Base-by-base conservation (phyloP, 768 basidiomycete genomes). In the Mycena galopus region DNA sequence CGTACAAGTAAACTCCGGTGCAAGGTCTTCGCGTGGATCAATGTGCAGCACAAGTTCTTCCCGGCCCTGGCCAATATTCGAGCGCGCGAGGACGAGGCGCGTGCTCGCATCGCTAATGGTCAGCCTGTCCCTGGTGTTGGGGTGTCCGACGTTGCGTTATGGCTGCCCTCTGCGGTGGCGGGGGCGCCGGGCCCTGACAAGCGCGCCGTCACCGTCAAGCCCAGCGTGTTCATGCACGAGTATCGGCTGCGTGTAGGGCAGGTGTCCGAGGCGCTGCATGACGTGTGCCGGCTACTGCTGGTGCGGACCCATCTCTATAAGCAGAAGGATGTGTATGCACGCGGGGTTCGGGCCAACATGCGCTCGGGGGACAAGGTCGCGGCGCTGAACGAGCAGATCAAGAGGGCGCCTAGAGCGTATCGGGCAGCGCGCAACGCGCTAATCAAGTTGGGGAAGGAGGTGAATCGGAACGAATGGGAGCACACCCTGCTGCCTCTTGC, bases 251-350 rank as follows among this genome's bases (percentile, higher is more conserved):
- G 75, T 4, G 50, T 56, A 32, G 75, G 53, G 12, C 69, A 78
- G 35, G 75, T 68, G 0, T 19, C 65, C n/a, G 73, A 73, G 23
- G 53, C 68, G 3, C 63, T 79, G 10, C 62, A 72, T 14, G 73
- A 77, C 10, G 39, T 79, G 14, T 58, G 74, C 5, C 37, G 61
- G 11, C 69, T 75, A 21, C 59, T 79, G 30, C 67, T 70, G 19
- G 64, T 73, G 33, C 57, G 30, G 2, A 66, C 74, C 0, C 74
- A 77, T 44, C 30, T 73, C 11, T 77, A 71, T 23, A 67, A 72
- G 35, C 39, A 37, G 29, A 75, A 77, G 58, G 63, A 67, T 21
- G 50, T 6, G 23, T 29, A 59, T 6, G 21, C 44, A 11, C 10
- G 56, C 12, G 65, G 65, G 1, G 73, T 67, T 1, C 8, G 42